Evolutionary conservation across 495 filamentous ascomycete genomes (phyloP), one percentile per base, ranked within the genome.

Genomic region (Tetracladium marchalianum): DNA sequence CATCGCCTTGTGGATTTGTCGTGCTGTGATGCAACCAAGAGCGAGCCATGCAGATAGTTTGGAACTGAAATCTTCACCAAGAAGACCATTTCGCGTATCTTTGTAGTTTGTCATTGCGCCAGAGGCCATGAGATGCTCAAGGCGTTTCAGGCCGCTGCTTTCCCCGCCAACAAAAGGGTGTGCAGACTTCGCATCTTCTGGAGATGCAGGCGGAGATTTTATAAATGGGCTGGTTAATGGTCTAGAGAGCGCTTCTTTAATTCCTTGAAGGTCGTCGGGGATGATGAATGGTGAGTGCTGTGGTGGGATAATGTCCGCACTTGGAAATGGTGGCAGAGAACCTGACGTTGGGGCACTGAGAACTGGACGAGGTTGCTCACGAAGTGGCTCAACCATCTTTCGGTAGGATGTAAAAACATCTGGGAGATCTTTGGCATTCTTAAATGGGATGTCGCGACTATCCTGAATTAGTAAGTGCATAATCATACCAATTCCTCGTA

Each of bases 121-220:
- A 6, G 70, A 74, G 19, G 61, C 58, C 31, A 86, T 63, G 16
- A 87, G 63, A 45, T 81, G 64, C n/a, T 59, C 46, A 18, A 87
- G 55, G 6, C 84, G 72, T 1, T 69, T 46, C 4, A 69, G 68
- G 1, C 66, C 84, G 19, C 61, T 38, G 17, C 62, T 68, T 51
- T 83, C 80, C 15, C 84, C 84, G n/a, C 84, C 84, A 16, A 55
- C 52, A 61, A 84, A 85, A 2, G 82, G 80, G 53, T 81, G 76
- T 0, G 77, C 78, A 5, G 73, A 80, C 32, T 60, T 60, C 1
- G 69, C 66, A 8, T 64, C 62, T 15, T 64, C 44, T 0, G 78
- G 76, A 46, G 62, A 68, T 10, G 45, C 42, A 6, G 74, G 75
- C 31, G 67, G 68, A 15, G 62, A 34, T 50, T 47, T 34, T 13